Percentiles rank a stretch among this genome's conserved stretches.
Evolutionary conservation across 2,329 filamentous ascomycete species (phyloP).

Genomic region (Lasiodiplodia hormozganensis): DNA sequence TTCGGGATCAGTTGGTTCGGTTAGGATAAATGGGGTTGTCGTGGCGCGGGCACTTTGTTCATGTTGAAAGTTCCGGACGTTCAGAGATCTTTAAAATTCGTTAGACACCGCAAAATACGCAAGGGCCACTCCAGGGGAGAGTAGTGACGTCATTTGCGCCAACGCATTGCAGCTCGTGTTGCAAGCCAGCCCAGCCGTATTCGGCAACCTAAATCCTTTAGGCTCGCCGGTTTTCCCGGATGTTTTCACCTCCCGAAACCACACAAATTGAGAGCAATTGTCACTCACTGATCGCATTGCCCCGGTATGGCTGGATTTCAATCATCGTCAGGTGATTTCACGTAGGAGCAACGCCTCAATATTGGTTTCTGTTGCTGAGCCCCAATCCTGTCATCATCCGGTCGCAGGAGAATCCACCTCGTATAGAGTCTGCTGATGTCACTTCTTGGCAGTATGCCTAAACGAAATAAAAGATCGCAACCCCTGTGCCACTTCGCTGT

Average conservation of each 20-base stretch:
- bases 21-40: too few relatives aligned
- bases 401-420: neutral
- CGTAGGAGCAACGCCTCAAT: neutral
- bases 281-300: neutral
- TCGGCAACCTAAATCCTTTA: neutral
- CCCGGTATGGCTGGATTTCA: neutral
- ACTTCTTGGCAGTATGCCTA: neutral
- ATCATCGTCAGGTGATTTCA: neutral
- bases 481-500: neutral
- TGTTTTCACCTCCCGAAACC: neutral
- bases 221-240: neutral
- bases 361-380: neutral
- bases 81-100: too few relatives aligned
- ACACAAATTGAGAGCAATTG: neutral
- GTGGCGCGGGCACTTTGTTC: too few relatives aligned
- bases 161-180: conserved; percentile 1
- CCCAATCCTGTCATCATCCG: neutral
- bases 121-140: too few relatives aligned
- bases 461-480: neutral
- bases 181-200: neutral
- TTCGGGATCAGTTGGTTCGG: too few relatives aligned
- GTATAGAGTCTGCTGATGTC: neutral
- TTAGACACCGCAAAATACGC: too few relatives aligned
- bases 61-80: too few relatives aligned
- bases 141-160: neutral